Percentiles rank a stretch among this genome's conserved stretches.
Conservation (phyloP, 345 rosid genomes). For the Citrus medica region DNA sequence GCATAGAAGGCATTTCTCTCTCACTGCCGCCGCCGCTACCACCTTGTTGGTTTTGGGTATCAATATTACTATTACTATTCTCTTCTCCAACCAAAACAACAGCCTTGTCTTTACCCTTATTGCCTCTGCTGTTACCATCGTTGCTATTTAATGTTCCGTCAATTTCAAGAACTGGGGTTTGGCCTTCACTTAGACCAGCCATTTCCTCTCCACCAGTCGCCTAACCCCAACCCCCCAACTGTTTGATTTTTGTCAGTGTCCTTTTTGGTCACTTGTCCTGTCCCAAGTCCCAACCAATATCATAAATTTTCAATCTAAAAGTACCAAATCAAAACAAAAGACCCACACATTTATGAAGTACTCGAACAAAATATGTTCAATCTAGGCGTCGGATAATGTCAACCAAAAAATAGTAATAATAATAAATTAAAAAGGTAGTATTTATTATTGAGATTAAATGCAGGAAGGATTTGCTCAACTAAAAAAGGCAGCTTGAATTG, state of each 20-base stretch:
- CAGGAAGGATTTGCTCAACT: background rate
- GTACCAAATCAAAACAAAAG: background rate
- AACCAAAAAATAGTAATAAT: background rate
- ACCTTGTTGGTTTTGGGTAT: constrained; percentile 6
- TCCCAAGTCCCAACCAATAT: constrained; percentile 1
- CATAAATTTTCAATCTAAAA: background rate
- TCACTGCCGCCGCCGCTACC: constrained; percentile 21
- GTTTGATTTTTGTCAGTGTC: constrained; percentile 12
- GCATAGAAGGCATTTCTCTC: constrained; percentile 80
- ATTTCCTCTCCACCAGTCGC: constrained; percentile 25
- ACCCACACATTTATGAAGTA: background rate
- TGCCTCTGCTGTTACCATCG: background rate
- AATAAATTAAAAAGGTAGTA: background rate
- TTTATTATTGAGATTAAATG: background rate
- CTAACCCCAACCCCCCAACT: constrained; percentile 26
- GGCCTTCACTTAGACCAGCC: constrained; percentile 38
- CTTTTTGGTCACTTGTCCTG: constrained; percentile 22
- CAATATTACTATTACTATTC: constrained; percentile 6
- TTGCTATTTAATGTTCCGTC: constrained; percentile 16
- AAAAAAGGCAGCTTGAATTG: constrained; percentile 7
- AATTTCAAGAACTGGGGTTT: constrained; percentile 44
- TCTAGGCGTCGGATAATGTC: too few relatives aligned
- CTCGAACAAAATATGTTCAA: background rate
- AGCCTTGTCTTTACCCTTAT: constrained; percentile 18
- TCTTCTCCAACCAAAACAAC: constrained; percentile 32